phyloP scores from a whole-genome alignment of 768 basidiomycete genomes.

The Macrolepiota albuminosa region DNA sequence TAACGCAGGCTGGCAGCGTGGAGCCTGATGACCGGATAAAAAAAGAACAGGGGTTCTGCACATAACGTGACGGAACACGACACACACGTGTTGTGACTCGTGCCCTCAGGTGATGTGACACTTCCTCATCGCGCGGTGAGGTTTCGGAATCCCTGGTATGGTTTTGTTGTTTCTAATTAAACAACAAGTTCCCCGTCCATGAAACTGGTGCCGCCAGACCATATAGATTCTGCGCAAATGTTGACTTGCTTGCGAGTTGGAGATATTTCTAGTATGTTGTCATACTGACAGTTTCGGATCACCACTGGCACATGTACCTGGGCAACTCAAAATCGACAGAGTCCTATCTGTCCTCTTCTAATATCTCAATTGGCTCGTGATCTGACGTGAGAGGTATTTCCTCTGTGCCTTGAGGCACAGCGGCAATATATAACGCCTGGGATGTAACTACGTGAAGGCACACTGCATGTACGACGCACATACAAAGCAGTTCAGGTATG shows the following conservation, averaged over 20 bases:
- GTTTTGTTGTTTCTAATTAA: neutral
- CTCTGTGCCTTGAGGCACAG: neutral
- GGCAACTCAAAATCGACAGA: neutral
- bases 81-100: slow-evolving; percentile 1
- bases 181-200: neutral
- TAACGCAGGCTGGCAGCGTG: neutral
- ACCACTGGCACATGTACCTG: neutral
- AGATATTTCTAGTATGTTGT: neutral
- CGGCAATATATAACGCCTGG: neutral
- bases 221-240: neutral
- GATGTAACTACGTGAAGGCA: neutral
- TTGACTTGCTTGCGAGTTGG: neutral
- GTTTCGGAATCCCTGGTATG: neutral
- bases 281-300: neutral
- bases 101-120: neutral
- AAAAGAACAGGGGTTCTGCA: too few relatives aligned
- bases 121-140: neutral
- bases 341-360: neutral
- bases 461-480: neutral
- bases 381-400: neutral
- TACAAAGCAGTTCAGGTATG: neutral
- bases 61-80: neutral
- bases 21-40: neutral
- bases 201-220: neutral
- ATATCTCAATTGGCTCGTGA: neutral